Evolutionary conservation across 192 early-diverging fungal species (phyloP), one percentile per base, ranked within the genome.

Genomic region (Coemansia sp.): DNA sequence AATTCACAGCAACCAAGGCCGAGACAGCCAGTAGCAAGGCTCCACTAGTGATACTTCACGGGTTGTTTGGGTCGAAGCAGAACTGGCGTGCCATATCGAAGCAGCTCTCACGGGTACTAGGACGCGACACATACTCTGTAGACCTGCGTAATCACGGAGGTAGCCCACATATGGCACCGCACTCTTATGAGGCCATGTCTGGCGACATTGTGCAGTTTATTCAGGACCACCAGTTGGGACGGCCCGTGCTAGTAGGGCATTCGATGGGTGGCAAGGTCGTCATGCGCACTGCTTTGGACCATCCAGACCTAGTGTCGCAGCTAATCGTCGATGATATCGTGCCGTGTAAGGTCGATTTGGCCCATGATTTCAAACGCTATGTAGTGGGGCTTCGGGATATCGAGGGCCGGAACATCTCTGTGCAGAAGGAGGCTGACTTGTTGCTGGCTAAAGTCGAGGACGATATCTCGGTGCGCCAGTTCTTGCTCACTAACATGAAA

Each of bases 101-200:
- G 69, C 84, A 88, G 14, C 85, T 96, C 26, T 70, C 90, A 6
- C 76, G 80, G 35, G 76, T 86, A 6, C 82, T 96, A 3, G 75
- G 74, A 30, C 87, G 91, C 2, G 73, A 85, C 47, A 89, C 95
- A 2, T 88, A 89, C 61, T 85, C 92, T 1, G 66, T 96, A 33
- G 97, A 98, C 77, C 84, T 96, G 63, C 87, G 97, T 26, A 98
- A 98, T 81, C 97, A 98, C 70, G 97, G 97, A 28, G 93, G 94
- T 33, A 95, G 93, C 66, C 89, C 87, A 7, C 95, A 96, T 67
- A 62, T 63, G 26, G 26, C 63, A 0, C 76, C 78, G 1, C 91
- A 94, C 70, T 88, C 83, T 35, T 95, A 93, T 70, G 65, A 78
- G n/a, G 69, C 88, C 5, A 97, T 98, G 95, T 78, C 92, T 2